Base-by-base conservation (phyloP, 345 rosid genomes). In the Salix caprea region DNA sequence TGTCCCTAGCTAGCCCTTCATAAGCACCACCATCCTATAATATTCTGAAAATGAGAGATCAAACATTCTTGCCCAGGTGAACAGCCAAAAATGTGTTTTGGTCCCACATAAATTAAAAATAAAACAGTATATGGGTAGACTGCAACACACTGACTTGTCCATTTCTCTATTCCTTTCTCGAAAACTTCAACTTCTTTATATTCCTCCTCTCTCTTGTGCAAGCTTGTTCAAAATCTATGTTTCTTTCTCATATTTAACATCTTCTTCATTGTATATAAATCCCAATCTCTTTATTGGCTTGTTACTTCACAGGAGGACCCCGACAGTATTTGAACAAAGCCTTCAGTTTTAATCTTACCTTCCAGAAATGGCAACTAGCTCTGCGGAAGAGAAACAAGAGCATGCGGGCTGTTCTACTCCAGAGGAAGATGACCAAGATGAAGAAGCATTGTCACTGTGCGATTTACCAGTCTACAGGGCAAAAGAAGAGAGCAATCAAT, bases 401-500 rank as follows among this genome's bases (percentile, higher is more conserved):
- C 60, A 24, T 67, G 73, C 52, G 15, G n/a, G 30, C 77, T 39
- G 26, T 2, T 9, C 26, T n/a, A 1, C 26, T 56, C 62, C 9
- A n/a, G 62, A 9, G 13, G 62, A 56, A 56, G 62, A 56, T 8
- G 62, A 54, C 1, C 65, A 84, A 2, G 92, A 88, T 32, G 97
- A 89, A 46, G 95, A 92, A 84, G 83, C 95, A 60, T 80, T 92
- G 73, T 92, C 97, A 2, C 79, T 91, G 3, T 85, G 85, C 81
- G 97, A 92, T 85, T 65, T 92, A 40, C 94, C 94, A 28, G 76
- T 86, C 64, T 82, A 77, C 80, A 82, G 76, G 69, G 65, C 54
- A 60, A 15, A 56, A 14, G 81, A 80, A 58, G 88, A 80, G 65
- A 56, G 3, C 62, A n/a, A n/a, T 24, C 62, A 58, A 77, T 42